phyloP scores from a whole-genome alignment of 306 rosid genomes.

The Rosa multiflora region DNA sequence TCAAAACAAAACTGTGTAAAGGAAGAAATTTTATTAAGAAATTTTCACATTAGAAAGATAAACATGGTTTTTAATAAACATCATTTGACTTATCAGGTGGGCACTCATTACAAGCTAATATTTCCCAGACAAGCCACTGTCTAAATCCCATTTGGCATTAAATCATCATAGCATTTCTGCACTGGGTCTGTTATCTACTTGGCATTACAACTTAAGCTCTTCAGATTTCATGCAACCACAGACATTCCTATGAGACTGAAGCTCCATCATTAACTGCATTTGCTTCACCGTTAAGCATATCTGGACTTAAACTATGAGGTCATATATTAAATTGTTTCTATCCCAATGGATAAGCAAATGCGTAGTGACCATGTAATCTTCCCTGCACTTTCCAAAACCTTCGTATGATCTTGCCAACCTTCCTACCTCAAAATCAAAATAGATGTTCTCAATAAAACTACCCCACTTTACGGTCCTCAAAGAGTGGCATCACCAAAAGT shows the following conservation, averaged over 20 bases:
- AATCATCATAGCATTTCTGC: neutral
- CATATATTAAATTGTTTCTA: neutral
- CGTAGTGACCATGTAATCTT: too few relatives aligned
- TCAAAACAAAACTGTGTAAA: neutral
- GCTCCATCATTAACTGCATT: constrained; percentile 3
- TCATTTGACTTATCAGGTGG: neutral
- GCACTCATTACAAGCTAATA: neutral
- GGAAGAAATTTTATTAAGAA: neutral
- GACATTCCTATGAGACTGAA: neutral
- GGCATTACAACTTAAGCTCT: neutral
- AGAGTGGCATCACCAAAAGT: too few relatives aligned
- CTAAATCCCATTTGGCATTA: neutral
- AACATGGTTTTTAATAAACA: neutral
- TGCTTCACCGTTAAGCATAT: neutral
- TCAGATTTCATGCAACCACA: neutral
- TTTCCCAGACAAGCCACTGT: neutral
- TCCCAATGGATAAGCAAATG: neutral
- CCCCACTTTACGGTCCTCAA: too few relatives aligned
- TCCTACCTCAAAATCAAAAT: too few relatives aligned
- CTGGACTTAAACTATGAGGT: neutral
- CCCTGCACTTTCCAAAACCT: too few relatives aligned
- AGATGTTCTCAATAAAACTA: too few relatives aligned
- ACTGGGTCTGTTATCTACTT: neutral
- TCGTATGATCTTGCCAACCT: too few relatives aligned
- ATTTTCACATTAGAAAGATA: neutral